Percentiles rank a stretch among this genome's conserved stretches.
Evolutionary conservation across 805 yeast genomes (phyloP).

Genomic region (Ogataea glucozyma): DNA sequence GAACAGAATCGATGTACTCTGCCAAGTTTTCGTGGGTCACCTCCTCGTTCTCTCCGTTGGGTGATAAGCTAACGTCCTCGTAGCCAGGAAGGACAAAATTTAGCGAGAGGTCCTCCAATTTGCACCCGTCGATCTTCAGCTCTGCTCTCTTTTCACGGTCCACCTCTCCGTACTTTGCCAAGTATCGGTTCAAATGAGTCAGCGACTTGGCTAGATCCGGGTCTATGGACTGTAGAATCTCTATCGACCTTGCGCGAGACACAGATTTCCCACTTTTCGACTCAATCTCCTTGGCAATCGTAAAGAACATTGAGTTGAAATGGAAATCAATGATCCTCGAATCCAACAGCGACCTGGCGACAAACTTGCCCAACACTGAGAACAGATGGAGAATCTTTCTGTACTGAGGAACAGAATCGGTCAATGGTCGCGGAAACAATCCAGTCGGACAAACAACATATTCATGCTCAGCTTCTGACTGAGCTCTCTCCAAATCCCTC

Average conservation of each 20-base stretch:
- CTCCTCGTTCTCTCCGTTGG: conserved; percentile 51
- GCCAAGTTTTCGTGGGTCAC: conserved; percentile 58
- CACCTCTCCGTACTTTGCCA: conserved; percentile 24
- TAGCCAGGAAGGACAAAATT: conserved; percentile 79
- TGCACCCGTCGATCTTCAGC: conserved; percentile 29
- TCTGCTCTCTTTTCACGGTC: conserved; percentile 11
- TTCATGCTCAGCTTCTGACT: conserved; percentile 19
- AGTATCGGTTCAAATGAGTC: conserved; percentile 46
- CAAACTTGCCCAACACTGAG: conserved; percentile 71
- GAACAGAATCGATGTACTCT: conserved; percentile 54
- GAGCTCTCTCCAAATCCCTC: conserved; percentile 43
- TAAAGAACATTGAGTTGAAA: conserved; percentile 71
- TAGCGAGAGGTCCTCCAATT: conserved; percentile 56
- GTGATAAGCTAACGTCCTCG: conserved; percentile 55
- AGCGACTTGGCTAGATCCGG: conserved; percentile 58
- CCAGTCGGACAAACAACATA: conserved; percentile 51
- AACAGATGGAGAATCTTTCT: conserved; percentile 53
- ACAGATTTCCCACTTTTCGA: conserved; percentile 8
- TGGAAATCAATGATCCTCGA: conserved; percentile 83
- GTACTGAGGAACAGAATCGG: conserved; percentile 36
- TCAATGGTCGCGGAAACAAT: conserved; percentile 70
- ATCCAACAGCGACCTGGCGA: conserved; percentile 85
- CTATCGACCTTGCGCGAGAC: conserved; percentile 29
- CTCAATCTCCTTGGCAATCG: conserved; percentile 46
- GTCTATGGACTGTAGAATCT: conserved; percentile 55